A percentile compares a stretch with the other conserved stretches of the same genome.
phyloP scores from a whole-genome alignment of 2,329 filamentous ascomycete genomes.

The Elsinoe ampelina region DNA sequence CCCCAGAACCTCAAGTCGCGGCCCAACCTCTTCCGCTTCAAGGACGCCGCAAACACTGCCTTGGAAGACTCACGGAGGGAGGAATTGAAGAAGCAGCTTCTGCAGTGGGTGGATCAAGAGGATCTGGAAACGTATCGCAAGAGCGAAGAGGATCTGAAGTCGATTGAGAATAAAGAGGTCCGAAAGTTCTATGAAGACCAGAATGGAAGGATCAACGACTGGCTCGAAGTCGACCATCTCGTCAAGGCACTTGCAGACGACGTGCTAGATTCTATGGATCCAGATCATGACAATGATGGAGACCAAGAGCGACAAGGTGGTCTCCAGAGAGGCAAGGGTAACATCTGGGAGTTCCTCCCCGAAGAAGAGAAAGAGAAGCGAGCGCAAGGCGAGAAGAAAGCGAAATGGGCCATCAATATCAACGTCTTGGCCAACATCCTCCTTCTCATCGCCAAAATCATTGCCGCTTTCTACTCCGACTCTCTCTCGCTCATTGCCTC shows the following conservation, averaged over 20 bases:
- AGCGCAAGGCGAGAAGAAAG: constrained; percentile 38
- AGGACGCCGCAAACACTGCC: constrained; percentile 39
- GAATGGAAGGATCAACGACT: constrained; percentile 47
- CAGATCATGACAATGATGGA: constrained; percentile 49
- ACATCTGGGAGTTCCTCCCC: constrained; percentile 47
- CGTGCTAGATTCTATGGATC: constrained; percentile 51
- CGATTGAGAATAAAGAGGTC: constrained; percentile 45
- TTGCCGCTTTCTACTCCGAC: constrained; percentile 46
- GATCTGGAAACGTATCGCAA: constrained; percentile 43
- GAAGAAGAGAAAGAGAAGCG: constrained; percentile 45
- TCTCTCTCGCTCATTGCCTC: constrained; percentile 55
- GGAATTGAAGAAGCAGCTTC: constrained; percentile 41
- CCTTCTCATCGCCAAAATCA: constrained; percentile 46
- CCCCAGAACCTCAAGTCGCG: constrained; percentile 16
- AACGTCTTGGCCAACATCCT: constrained; percentile 53
- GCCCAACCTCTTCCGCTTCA: constrained; percentile 33
- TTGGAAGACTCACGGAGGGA: constrained; percentile 37
- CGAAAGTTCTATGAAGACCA: constrained; percentile 46
- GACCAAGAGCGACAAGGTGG: constrained; percentile 44
- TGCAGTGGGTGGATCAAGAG: constrained; percentile 38
- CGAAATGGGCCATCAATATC: constrained; percentile 51
- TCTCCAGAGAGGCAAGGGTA: constrained; percentile 40
- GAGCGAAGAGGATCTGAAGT: constrained; percentile 43
- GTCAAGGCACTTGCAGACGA: constrained; percentile 49
- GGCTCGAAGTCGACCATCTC: constrained; percentile 50